phyloP scores from a whole-genome alignment of 2,329 filamentous ascomycete species.

The Chaetomium olivaceum region DNA sequence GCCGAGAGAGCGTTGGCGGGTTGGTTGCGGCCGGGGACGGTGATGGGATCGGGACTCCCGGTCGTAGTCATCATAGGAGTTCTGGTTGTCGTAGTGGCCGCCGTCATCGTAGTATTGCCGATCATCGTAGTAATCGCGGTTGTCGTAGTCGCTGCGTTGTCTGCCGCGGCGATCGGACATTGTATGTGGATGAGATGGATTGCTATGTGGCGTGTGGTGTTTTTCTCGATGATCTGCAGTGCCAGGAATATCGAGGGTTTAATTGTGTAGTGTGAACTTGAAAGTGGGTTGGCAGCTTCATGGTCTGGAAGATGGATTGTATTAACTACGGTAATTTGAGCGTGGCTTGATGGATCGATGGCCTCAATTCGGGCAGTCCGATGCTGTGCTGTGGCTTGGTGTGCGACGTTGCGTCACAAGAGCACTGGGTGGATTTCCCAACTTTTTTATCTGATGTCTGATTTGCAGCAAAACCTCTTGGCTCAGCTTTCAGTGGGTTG shows the following conservation, averaged over 20 bases:
- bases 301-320: background rate
- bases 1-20: slow-evolving; percentile 29
- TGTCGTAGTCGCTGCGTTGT: background rate
- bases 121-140: background rate
- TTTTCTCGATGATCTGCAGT: background rate
- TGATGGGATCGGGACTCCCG: slow-evolving; percentile 6
- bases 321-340: background rate
- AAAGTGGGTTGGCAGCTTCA: background rate
- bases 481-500: background rate
- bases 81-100: slow-evolving; percentile 12
- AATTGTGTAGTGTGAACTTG: background rate
- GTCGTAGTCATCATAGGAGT: slow-evolving; percentile 18
- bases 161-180: slow-evolving; percentile 18
- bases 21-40: slow-evolving; percentile 3
- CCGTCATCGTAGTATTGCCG: background rate
- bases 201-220: background rate
- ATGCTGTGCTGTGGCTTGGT: background rate
- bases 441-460: background rate
- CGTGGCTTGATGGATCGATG: background rate
- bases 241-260: background rate
- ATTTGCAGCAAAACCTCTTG: background rate
- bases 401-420: slow-evolving; percentile 10
- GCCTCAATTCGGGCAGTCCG: background rate
- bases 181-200: background rate
- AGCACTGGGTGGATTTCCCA: background rate